Evolutionary conservation across 495 filamentous ascomycete genomes (phyloP).

Genomic region (Amniculicola lignicola): DNA sequence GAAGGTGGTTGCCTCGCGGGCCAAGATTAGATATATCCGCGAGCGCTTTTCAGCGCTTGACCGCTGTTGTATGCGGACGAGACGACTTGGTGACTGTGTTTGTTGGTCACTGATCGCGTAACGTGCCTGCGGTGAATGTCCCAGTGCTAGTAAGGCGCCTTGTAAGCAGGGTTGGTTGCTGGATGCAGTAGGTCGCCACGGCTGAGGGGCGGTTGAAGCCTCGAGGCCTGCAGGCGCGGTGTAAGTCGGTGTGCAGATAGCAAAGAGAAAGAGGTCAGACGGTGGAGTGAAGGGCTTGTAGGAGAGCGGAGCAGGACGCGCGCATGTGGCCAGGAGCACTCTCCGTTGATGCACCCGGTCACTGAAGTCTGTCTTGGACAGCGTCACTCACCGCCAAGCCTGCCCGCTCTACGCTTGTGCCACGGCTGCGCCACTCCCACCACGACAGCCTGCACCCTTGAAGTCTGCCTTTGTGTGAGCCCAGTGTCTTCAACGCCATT

Average conservation of each 20-base stretch:
- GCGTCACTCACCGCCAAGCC: too few relatives aligned
- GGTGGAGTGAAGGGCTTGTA: too few relatives aligned
- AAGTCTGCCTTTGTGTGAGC: neutral
- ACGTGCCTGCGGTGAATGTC: neutral
- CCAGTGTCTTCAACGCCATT: neutral
- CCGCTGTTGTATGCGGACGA: neutral
- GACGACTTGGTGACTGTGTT: neutral
- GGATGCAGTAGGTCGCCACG: too few relatives aligned
- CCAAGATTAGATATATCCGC: constrained; percentile 8
- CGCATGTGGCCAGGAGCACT: too few relatives aligned
- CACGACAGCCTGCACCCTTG: neutral
- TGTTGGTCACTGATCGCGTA: constrained; percentile 5
- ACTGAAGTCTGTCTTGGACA: neutral
- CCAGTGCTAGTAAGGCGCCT: constrained; percentile 8
- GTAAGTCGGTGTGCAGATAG: too few relatives aligned
- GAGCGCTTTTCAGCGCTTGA: constrained; percentile 5
- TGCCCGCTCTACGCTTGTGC: too few relatives aligned
- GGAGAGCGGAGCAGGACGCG: too few relatives aligned
- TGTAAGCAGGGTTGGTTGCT: neutral
- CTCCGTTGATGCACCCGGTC: too few relatives aligned
- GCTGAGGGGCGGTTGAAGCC: too few relatives aligned
- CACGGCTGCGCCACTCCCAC: too few relatives aligned
- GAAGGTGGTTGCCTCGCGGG: constrained; percentile 1
- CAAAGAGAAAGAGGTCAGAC: too few relatives aligned
- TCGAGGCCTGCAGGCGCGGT: too few relatives aligned